Percentiles rank a stretch among this genome's conserved stretches.
Evolutionary conservation across 495 filamentous ascomycete species (phyloP).

Genomic region (Echria macrotheca): DNA sequence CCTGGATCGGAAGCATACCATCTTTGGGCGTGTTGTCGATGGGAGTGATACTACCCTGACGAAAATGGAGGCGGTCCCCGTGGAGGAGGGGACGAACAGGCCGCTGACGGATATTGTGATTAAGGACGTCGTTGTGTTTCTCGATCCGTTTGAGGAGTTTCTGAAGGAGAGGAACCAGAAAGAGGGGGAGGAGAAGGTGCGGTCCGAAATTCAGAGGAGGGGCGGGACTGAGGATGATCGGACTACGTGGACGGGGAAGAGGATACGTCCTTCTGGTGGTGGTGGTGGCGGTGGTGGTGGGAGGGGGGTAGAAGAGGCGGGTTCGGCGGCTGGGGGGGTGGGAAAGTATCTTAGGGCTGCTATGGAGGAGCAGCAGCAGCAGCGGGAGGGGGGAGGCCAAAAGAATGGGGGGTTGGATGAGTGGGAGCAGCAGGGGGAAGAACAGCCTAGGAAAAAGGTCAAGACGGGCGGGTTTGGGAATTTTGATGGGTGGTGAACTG

Average conservation of each 20-base stretch:
- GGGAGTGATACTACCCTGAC: slow-evolving; percentile 60
- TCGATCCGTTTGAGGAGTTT: slow-evolving; percentile 96
- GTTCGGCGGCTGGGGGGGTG: slow-evolving; percentile 44
- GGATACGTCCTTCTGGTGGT: slow-evolving; percentile 57
- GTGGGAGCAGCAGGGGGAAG: slow-evolving; percentile 57
- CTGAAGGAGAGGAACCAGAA: slow-evolving; percentile 54
- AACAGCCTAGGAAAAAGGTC: slow-evolving; percentile 73
- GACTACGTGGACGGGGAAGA: slow-evolving; percentile 89
- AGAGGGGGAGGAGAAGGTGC: slow-evolving; percentile 45
- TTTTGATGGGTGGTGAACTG: slow-evolving; percentile 69
- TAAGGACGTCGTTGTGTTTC: slow-evolving; percentile 75
- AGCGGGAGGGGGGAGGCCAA: slow-evolving; percentile 19
- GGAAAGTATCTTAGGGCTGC: slow-evolving; percentile 65
- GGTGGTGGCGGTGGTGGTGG: slow-evolving; percentile 37
- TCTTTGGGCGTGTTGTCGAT: slow-evolving; percentile 81
- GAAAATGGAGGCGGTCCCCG: slow-evolving; percentile 66
- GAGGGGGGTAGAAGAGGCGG: no score
- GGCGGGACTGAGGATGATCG: slow-evolving; percentile 70
- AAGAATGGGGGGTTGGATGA: slow-evolving; percentile 48
- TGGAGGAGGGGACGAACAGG: slow-evolving; percentile 59
- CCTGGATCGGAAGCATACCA: slow-evolving; percentile 92
- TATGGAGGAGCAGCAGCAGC: no score
- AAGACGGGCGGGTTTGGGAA: slow-evolving; percentile 89
- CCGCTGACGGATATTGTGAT: slow-evolving; percentile 74
- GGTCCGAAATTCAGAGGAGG: slow-evolving; percentile 44